A percentile compares a stretch with the other conserved stretches of the same genome.
phyloP scores from a whole-genome alignment of 2,329 filamentous ascomycete genomes.

The Claviceps pusilla region DNA sequence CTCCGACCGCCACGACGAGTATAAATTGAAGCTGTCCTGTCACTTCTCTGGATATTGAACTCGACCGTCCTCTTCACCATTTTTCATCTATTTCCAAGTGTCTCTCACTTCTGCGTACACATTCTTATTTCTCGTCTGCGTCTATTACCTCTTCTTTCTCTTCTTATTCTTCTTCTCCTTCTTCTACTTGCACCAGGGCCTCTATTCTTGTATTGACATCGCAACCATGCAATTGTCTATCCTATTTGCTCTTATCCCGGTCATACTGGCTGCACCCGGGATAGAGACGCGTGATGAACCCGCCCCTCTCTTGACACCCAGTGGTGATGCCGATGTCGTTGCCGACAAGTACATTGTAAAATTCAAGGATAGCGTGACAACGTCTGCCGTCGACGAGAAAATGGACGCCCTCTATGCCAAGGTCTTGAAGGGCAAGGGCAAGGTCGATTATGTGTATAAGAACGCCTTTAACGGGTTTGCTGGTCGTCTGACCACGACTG shows the following conservation, averaged over 20 bases:
- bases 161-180: not conserved
- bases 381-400: conserved; percentile 6
- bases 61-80: not conserved
- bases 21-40: conserved; percentile 4
- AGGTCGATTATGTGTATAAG: conserved; percentile 13
- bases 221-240: conserved; percentile 12
- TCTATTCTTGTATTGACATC: not conserved
- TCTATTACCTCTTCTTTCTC: not conserved
- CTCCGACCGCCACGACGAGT: not conserved
- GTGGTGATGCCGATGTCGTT: conserved; percentile 8
- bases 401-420: conserved; percentile 7
- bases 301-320: conserved; percentile 13
- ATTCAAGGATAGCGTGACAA: conserved; percentile 11
- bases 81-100: not conserved
- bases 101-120: not conserved
- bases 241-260: conserved; percentile 12
- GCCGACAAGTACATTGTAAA: conserved; percentile 18
- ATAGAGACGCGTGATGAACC: conserved; percentile 11
- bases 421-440: conserved; percentile 6
- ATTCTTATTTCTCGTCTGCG: not conserved
- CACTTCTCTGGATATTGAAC: not conserved
- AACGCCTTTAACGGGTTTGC: conserved; percentile 13
- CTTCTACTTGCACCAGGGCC: not conserved
- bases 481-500: conserved; percentile 8
- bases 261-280: conserved; percentile 10